These are phyloP conservation scores for Dendryphion nanum DNA, from an alignment of 2,329 filamentous ascomycete genomes.

Conservation along the genomic window DNA sequence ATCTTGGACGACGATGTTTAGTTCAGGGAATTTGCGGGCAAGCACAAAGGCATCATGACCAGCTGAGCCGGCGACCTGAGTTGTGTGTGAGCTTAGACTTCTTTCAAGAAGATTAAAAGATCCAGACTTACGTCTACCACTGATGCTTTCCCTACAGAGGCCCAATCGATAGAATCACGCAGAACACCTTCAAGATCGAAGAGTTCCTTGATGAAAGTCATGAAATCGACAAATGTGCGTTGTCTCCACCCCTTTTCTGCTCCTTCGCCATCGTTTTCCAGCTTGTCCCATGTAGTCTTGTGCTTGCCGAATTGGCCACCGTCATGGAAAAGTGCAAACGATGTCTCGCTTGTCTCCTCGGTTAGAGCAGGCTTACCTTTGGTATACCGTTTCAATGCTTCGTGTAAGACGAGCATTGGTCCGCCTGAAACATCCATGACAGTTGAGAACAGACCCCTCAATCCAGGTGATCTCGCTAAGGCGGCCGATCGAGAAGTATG, in stretches of 20 bases:
- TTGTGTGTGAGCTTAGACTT: too few species aligned
- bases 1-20: slow-evolving; percentile 32
- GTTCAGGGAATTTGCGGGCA: slow-evolving; percentile 21
- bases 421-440: slow-evolving; percentile 24
- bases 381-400: slow-evolving; percentile 24
- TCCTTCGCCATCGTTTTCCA: slow-evolving; percentile 36
- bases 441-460: slow-evolving; percentile 25
- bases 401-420: slow-evolving; percentile 27
- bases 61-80: slow-evolving; percentile 28
- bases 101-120: too few species aligned
- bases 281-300: slow-evolving; percentile 25
- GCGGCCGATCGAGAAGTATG: slow-evolving; percentile 32
- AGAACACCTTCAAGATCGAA: slow-evolving; percentile 28
- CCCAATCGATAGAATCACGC: slow-evolving; percentile 26
- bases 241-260: slow-evolving; percentile 33
- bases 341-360: slow-evolving; percentile 22
- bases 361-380: slow-evolving; percentile 20
- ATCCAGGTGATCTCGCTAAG: slow-evolving; percentile 21
- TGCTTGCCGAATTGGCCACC: slow-evolving; percentile 23
- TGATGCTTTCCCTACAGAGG: slow-evolving; percentile 17
- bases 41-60: slow-evolving; percentile 33
- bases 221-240: slow-evolving; percentile 31
- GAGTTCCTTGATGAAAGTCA: slow-evolving; percentile 35
- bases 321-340: slow-evolving; percentile 28
- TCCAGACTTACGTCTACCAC: slow-evolving; percentile 31